Evolutionary conservation across 1,139 yeast species (phyloP).

Genomic region (Yamadazyma spencermartinsiae): DNA sequence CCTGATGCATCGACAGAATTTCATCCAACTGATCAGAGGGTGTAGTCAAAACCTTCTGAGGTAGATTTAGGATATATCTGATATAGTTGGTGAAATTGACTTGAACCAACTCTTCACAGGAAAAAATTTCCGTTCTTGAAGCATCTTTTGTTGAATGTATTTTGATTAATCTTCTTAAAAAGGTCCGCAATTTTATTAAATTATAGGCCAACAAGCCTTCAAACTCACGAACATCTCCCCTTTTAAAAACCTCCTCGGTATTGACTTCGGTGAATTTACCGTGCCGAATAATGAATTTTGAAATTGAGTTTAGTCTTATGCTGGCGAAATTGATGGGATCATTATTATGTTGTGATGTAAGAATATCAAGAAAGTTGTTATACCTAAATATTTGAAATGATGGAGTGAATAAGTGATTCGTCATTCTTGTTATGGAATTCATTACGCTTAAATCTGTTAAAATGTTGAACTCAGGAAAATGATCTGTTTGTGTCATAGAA

Average conservation of each 20-base stretch:
- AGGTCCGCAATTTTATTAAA: slow-evolving; percentile 27
- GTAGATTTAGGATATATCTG: slow-evolving; percentile 36
- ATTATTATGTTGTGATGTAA: slow-evolving; percentile 33
- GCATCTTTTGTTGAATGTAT: slow-evolving; percentile 8
- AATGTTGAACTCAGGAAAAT: slow-evolving; percentile 23
- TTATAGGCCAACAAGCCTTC: slow-evolving; percentile 38
- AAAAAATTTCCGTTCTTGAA: slow-evolving; percentile 16
- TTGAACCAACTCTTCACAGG: slow-evolving; percentile 42
- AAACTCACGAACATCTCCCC: slow-evolving; percentile 24
- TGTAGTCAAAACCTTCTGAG: slow-evolving; percentile 18
- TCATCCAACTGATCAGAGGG: slow-evolving; percentile 21
- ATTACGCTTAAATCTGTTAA: slow-evolving; percentile 25
- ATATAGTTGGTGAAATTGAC: slow-evolving; percentile 41
- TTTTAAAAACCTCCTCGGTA: slow-evolving; percentile 15
- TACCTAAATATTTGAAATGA: slow-evolving; percentile 35
- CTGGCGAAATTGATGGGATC: slow-evolving; percentile 46
- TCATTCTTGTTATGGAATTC: slow-evolving; percentile 27
- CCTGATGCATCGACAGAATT: slow-evolving; percentile 28
- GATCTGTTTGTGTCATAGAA: slow-evolving; percentile 12
- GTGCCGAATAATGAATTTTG: slow-evolving; percentile 34
- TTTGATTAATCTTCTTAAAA: slow-evolving; percentile 29
- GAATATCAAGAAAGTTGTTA: slow-evolving; percentile 33
- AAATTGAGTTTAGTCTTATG: slow-evolving; percentile 38
- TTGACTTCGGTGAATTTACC: slow-evolving; percentile 13
- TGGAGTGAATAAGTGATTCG: slow-evolving; percentile 26